phyloP scores from a whole-genome alignment of 768 basidiomycete genomes.

The Pulveroboletus frians region DNA sequence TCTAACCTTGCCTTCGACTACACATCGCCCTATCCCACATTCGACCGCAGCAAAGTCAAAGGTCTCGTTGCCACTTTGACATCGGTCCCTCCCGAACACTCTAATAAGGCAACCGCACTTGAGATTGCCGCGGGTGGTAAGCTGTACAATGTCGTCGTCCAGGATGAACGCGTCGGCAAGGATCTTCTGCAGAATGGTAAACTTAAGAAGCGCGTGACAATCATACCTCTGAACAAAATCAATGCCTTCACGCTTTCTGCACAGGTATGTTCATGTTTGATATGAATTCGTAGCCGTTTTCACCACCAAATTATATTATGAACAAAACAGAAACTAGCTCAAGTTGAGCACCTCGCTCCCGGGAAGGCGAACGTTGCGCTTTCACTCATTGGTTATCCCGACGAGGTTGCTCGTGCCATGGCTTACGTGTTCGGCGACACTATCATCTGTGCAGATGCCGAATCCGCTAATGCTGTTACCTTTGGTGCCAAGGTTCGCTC shows the following conservation, averaged over 20 bases:
- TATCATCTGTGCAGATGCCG: conserved; percentile 84
- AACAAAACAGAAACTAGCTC: conserved; percentile 62
- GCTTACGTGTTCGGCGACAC: conserved; percentile 91
- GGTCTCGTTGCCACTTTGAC: conserved; percentile 91
- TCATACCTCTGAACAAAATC: conserved; percentile 94
- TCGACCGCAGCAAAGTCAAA: conserved; percentile 83
- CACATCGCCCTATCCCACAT: conserved; percentile 64
- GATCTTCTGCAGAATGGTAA: conserved; percentile 72
- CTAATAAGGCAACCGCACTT: conserved; percentile 79
- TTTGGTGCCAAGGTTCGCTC: conserved; percentile 70
- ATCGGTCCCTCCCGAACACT: conserved; percentile 61
- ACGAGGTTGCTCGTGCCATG: conserved; percentile 85
- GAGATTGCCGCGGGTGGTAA: conserved; percentile 89
- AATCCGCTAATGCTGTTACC: conserved; percentile 82
- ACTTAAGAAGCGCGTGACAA: conserved; percentile 83
- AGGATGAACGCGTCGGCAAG: conserved; percentile 85
- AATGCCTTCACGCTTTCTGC: conserved; percentile 49
- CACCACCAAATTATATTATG: neutral
- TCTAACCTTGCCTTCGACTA: conserved; percentile 82
- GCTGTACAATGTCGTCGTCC: conserved; percentile 90
- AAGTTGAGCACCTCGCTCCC: conserved; percentile 65
- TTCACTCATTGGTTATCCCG: conserved; percentile 78
- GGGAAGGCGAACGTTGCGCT: conserved; percentile 83
- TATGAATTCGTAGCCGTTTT: neutral
- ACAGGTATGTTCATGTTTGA: conserved; percentile 36